Evolutionary conservation across 768 basidiomycete genomes (phyloP).

Genomic region (Astraeus odoratus): DNA sequence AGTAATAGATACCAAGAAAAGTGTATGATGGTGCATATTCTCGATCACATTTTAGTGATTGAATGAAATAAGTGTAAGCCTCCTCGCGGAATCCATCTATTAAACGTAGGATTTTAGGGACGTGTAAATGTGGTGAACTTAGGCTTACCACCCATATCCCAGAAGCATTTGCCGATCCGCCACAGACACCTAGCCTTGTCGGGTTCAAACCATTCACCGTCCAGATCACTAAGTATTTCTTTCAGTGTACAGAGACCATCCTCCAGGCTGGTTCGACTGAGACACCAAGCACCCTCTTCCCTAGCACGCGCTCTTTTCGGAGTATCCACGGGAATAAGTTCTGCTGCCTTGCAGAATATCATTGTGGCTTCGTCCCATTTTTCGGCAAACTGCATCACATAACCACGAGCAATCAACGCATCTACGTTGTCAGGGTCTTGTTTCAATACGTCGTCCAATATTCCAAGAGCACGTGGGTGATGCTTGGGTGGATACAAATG

Average conservation of each 20-base stretch:
- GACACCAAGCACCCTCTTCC: conserved; percentile 87
- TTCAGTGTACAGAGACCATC: conserved; percentile 43
- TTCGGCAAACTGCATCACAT: conserved; percentile 54
- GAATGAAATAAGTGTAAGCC: conserved; percentile 75
- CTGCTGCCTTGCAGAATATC: conserved; percentile 54
- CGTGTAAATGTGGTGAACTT: too few relatives aligned
- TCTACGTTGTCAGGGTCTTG: conserved; percentile 54
- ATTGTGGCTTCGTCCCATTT: conserved; percentile 64
- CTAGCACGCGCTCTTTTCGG: conserved; percentile 52
- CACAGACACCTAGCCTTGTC: conserved; percentile 77
- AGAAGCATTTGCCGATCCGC: conserved; percentile 73
- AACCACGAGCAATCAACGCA: conserved; percentile 70
- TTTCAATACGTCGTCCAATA: conserved; percentile 67
- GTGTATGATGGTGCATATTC: conserved; percentile 90
- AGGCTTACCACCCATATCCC: conserved; percentile 62
- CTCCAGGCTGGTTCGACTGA: conserved; percentile 42
- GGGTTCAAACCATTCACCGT: conserved; percentile 39
- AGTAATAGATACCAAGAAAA: conserved; percentile 86
- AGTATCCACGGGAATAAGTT: conserved; percentile 38
- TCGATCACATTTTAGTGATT: conserved; percentile 65
- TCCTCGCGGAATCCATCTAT: conserved; percentile 48
- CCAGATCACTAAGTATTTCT: conserved; percentile 37
- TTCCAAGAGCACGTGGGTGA: conserved; percentile 66
- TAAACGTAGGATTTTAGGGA: conserved; percentile 1
- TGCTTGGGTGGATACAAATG: conserved; percentile 88